Evolutionary conservation across 164 flowering plant genomes (phyloP).

Genomic region (Kingdonia uniflora): DNA sequence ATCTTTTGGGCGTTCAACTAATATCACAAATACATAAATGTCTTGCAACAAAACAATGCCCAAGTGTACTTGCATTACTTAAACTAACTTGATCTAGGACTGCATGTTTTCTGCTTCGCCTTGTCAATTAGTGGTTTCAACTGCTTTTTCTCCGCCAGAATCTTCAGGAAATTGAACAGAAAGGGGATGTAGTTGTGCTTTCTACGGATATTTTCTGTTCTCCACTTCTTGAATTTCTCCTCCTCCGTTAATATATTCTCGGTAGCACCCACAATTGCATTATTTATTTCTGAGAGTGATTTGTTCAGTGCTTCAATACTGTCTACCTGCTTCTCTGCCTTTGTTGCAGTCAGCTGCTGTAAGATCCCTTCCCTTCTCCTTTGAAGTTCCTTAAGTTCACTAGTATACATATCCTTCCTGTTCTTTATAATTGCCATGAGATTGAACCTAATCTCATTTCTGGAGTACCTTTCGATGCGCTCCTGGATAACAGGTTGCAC

Average conservation of each 20-base stretch:
- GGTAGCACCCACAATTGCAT: conserved; percentile 72
- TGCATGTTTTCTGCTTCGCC: conserved; percentile 62
- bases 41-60: too few species aligned
- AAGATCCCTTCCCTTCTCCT: conserved; percentile 68
- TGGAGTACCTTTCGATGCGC: conserved; percentile 76
- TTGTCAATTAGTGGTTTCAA: conserved; percentile 92
- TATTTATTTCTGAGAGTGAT: conserved; percentile 61
- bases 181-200: conserved; percentile 97
- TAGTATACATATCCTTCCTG: conserved; percentile 87
- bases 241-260: conserved; percentile 93
- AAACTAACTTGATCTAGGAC: conserved; percentile 10
- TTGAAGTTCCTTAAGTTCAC: conserved; percentile 87
- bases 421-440: conserved; percentile 92
- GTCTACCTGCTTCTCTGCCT: conserved; percentile 36
- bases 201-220: conserved; percentile 82
- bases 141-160: conserved; percentile 97
- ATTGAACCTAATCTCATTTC: conserved; percentile 84
- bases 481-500: conserved; percentile 97
- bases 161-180: conserved; percentile 85
- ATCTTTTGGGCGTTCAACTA: too few species aligned
- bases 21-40: too few species aligned
- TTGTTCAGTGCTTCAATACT: conserved; percentile 48
- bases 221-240: conserved; percentile 96
- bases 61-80: too few species aligned
- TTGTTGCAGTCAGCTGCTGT: conserved; percentile 53